A percentile compares a stretch with the other conserved stretches of the same genome.
phyloP scores from a whole-genome alignment of 768 basidiomycete species.

The Suillus sp. region DNA sequence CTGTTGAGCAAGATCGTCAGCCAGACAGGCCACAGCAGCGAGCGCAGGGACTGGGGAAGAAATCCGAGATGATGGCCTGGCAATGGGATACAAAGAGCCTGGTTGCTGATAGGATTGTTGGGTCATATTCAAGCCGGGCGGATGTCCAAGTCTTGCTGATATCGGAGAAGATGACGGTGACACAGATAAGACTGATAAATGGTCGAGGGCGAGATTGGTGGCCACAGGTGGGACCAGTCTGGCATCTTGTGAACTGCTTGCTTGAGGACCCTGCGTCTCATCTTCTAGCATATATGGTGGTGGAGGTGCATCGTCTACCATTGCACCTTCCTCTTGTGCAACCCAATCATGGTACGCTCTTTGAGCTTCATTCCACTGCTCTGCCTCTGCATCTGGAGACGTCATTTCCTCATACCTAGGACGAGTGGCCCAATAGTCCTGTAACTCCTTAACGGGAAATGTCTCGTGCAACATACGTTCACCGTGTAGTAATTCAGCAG shows the following conservation, averaged over 20 bases:
- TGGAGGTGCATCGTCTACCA: background rate
- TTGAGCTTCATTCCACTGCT: background rate
- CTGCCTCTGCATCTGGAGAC: background rate
- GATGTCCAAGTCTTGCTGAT: background rate
- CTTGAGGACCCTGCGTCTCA: background rate
- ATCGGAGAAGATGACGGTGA: background rate
- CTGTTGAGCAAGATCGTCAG: background rate
- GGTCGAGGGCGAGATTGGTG: background rate
- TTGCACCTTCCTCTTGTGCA: background rate
- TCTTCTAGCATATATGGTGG: background rate
- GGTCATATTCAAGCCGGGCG: background rate
- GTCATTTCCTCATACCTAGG: background rate
- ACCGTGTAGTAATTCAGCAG: background rate
- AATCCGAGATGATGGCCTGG: background rate
- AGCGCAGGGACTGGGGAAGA: background rate
- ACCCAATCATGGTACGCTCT: background rate
- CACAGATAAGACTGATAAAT: background rate
- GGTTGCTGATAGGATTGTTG: background rate
- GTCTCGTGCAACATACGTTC: background rate
- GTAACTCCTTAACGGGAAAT: background rate
- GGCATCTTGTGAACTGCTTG: background rate
- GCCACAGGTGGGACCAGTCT: background rate
- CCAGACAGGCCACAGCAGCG: background rate
- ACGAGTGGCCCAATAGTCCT: constrained; percentile 1
- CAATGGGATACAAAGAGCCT: background rate